These are phyloP conservation scores for Rhodosporidiobolus sp. DNA, from an alignment of 768 basidiomycete species.

Conservation along the genomic window DNA sequence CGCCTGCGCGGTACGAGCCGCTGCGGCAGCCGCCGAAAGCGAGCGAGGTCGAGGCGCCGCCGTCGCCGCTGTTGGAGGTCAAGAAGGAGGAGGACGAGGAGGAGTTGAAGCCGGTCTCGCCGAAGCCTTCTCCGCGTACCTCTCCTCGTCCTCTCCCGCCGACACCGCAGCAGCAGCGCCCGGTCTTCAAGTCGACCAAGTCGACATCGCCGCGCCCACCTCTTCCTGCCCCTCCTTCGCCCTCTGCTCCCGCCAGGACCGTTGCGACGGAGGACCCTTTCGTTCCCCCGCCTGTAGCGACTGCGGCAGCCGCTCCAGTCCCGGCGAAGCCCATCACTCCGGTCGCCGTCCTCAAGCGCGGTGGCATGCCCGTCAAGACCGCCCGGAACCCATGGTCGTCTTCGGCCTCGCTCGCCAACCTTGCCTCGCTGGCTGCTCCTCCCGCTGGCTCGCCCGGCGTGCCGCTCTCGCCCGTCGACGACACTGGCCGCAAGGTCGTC, in stretches of 20 bases:
- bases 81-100: not conserved
- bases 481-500: slow-evolving; percentile 33
- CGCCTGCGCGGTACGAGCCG: not conserved
- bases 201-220: no score
- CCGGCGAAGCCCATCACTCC: no score
- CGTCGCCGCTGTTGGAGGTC: not conserved
- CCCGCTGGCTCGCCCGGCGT: not conserved
- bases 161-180: not conserved
- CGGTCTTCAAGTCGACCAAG: no score
- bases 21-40: not conserved
- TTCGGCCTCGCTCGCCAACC: not conserved
- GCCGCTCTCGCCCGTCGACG: not conserved
- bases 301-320: no score
- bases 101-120: not conserved
- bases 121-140: not conserved
- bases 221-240: no score
- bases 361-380: not conserved
- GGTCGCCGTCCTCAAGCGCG: slow-evolving; percentile 4
- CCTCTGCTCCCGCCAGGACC: no score
- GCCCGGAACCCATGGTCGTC: not conserved
- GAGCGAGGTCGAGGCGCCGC: not conserved
- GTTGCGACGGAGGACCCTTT: no score
- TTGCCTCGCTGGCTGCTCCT: not conserved
- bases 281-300: no score
- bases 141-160: not conserved